phyloP scores from a whole-genome alignment of 805 yeast species.

The Alloascoidea hylecoeti region DNA sequence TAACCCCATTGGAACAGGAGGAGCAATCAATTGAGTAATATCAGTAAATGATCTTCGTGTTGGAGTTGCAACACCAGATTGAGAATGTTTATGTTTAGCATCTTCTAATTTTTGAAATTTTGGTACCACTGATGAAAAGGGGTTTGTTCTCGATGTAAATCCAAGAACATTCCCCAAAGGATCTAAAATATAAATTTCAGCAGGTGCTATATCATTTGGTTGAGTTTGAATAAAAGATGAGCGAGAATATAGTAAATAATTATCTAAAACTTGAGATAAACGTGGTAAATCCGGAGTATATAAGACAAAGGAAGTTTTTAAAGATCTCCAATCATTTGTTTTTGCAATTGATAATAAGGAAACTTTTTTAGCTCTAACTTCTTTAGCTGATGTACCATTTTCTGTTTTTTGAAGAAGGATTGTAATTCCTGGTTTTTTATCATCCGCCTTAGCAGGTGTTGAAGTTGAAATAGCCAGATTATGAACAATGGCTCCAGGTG shows the following conservation, averaged over 20 bases:
- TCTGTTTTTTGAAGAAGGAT: background rate
- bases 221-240: constrained; percentile 33
- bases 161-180: constrained; percentile 80
- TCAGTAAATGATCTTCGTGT: constrained; percentile 6
- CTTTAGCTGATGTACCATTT: background rate
- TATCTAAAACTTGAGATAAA: constrained; percentile 8
- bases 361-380: background rate
- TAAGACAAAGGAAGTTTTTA: constrained; percentile 29
- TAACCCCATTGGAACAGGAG: constrained; percentile 5
- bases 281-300: constrained; percentile 23
- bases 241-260: constrained; percentile 21
- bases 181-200: constrained; percentile 64
- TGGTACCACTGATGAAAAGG: constrained; percentile 10
- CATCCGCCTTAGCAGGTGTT: background rate
- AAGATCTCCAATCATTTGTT: constrained; percentile 34
- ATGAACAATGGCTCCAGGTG: background rate
- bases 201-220: constrained; percentile 65
- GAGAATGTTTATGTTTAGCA: constrained; percentile 4
- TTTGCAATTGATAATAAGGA: constrained; percentile 1
- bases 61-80: constrained; percentile 5
- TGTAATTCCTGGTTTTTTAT: background rate
- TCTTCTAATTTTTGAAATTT: constrained; percentile 3
- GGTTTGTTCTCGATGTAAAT: constrained; percentile 38
- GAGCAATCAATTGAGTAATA: constrained; percentile 5
- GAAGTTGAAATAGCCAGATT: background rate